Evolutionary conservation across 257 asterid genomes (phyloP).

Genomic region (Jacaranda mimosifolia): DNA sequence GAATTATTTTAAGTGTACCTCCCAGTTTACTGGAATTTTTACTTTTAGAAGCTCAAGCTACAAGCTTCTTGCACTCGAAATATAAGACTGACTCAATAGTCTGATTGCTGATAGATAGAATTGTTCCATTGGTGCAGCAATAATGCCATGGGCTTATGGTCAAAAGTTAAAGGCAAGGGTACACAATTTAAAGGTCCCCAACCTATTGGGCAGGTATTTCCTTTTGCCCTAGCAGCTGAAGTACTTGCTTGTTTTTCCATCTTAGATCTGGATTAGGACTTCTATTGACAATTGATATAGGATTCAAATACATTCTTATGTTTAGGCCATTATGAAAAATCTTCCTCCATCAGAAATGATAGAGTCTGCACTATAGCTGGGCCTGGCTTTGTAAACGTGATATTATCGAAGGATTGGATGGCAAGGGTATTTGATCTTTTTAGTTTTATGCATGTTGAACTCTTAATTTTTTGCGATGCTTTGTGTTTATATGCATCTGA

Average conservation of each 20-base stretch:
- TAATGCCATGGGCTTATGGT: constrained; percentile 75
- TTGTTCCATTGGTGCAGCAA: constrained; percentile 48
- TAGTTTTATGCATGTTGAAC: background rate
- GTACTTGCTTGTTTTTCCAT: background rate
- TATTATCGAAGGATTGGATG: constrained; percentile 63
- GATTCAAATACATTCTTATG: constrained; percentile 15
- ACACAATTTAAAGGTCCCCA: constrained; percentile 62
- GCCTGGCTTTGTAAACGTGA: constrained; percentile 67
- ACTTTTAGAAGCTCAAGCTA: background rate
- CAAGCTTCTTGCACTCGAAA: constrained; percentile 24
- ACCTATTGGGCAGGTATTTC: constrained; percentile 57
- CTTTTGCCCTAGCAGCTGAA: background rate
- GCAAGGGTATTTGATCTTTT: constrained; percentile 50
- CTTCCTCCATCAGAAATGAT: constrained; percentile 63
- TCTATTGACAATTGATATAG: background rate
- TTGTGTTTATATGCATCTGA: constrained; percentile 12
- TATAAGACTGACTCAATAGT: background rate
- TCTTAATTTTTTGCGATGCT: background rate
- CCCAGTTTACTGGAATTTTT: background rate
- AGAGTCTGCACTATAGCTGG: constrained; percentile 63
- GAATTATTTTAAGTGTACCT: background rate
- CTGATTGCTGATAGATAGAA: background rate
- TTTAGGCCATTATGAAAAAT: constrained; percentile 59
- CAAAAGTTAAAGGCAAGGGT: constrained; percentile 54
- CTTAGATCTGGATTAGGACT: background rate